Percentiles rank a stretch among this genome's conserved stretches.
These are phyloP conservation scores for Ophiostoma populinum DNA, from an alignment of 2,329 filamentous ascomycete species.

Conservation along the genomic window DNA sequence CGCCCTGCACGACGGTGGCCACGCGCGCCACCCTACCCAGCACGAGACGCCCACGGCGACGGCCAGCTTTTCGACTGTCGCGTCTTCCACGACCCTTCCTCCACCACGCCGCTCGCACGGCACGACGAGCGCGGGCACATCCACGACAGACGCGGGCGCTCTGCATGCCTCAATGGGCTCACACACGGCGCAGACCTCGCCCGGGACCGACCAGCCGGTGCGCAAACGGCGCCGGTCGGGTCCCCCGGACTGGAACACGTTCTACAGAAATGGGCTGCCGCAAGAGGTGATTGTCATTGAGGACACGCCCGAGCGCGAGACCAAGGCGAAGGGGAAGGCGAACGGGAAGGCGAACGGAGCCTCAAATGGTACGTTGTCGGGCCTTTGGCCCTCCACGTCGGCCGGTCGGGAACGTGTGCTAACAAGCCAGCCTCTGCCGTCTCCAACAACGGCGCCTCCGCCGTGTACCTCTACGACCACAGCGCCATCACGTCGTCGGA, in stretches of 20 bases:
- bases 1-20: not conserved
- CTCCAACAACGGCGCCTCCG: conserved; percentile 5
- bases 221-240: conserved; percentile 40
- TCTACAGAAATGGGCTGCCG: conserved; percentile 69
- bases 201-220: conserved; percentile 15
- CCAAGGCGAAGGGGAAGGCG: conserved; percentile 18
- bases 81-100: conserved; percentile 2
- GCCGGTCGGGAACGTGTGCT: no score
- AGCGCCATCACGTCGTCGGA: conserved; percentile 1
- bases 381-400: no score
- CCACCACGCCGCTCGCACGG: conserved; percentile 8
- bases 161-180: conserved; percentile 19
- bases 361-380: no score
- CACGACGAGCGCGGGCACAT: not conserved
- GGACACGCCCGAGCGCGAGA: conserved; percentile 46
- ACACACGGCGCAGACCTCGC: conserved; percentile 16
- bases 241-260: conserved; percentile 61
- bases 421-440: no score
- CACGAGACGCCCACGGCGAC: conserved; percentile 11
- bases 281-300: conserved; percentile 77
- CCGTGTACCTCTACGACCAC: conserved; percentile 10
- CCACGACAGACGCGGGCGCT: conserved; percentile 14
- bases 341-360: no score
- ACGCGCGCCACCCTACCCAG: conserved; percentile 8
- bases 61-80: conserved; percentile 14